phyloP scores from a whole-genome alignment of 1,284 basidiomycete genomes.

The Puccinia triticina region DNA sequence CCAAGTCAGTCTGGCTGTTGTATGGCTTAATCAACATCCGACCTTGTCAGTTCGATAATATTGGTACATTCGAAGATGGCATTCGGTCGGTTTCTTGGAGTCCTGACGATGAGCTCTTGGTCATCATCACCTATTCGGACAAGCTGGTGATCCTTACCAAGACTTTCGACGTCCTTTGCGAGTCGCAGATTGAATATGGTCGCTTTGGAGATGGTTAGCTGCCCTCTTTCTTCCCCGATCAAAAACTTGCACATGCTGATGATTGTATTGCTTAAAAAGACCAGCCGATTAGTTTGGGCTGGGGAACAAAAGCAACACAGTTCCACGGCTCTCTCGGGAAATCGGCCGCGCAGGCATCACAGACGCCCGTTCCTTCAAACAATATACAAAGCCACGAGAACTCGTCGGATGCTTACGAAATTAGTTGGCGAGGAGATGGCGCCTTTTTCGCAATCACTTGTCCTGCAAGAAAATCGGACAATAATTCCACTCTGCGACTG shows the following conservation, averaged over 20 bases:
- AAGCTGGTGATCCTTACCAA: conserved; percentile 59
- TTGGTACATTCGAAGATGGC: conserved; percentile 57
- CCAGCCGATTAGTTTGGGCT: conserved; percentile 63
- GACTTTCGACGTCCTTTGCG: conserved; percentile 59
- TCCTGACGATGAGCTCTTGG: conserved; percentile 59
- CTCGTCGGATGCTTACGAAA: conserved; percentile 18
- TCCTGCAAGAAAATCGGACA: conserved; percentile 68
- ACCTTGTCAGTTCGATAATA: background rate
- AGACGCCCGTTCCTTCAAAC: conserved; percentile 51
- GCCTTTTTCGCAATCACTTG: conserved; percentile 37
- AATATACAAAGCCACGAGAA: conserved; percentile 64
- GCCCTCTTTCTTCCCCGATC: background rate
- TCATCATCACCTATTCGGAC: conserved; percentile 55
- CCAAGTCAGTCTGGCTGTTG: background rate
- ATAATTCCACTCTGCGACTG: conserved; percentile 69
- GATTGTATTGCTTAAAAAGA: conserved; percentile 1
- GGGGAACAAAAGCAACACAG: conserved; percentile 96
- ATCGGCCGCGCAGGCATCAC: conserved; percentile 67
- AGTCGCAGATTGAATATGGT: conserved; percentile 56
- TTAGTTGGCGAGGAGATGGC: conserved; percentile 39
- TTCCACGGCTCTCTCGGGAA: conserved; percentile 97
- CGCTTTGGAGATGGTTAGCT: conserved; percentile 58
- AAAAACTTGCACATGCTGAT: background rate
- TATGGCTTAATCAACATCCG: background rate
- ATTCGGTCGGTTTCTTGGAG: conserved; percentile 59